A percentile compares a stretch with the other conserved stretches of the same genome.
These are phyloP conservation scores for Ogataea saltuana DNA, from an alignment of 805 yeast species.

Conservation along the genomic window DNA sequence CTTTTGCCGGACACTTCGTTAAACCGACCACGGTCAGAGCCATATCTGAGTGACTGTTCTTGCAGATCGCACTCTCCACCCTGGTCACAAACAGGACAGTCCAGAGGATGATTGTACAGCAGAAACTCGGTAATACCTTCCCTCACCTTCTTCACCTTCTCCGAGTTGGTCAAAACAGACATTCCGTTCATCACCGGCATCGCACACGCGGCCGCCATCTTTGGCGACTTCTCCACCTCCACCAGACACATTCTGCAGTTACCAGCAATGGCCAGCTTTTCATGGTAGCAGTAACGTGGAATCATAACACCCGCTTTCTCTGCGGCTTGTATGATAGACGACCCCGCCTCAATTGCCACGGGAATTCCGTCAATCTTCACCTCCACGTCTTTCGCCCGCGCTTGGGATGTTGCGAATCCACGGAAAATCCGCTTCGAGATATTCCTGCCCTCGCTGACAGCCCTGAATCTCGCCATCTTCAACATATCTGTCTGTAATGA, in stretches of 20 bases:
- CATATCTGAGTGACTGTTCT: conserved; percentile 82
- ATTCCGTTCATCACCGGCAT: conserved; percentile 90
- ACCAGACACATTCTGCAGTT: conserved; percentile 93
- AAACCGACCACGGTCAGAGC: conserved; percentile 85
- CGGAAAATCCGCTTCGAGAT: conserved; percentile 14
- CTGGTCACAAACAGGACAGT: conserved; percentile 91
- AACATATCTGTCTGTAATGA: conserved; percentile 3
- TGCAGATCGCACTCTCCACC: conserved; percentile 94
- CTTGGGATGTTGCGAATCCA: conserved; percentile 14
- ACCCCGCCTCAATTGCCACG: conserved; percentile 80
- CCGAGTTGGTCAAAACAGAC: conserved; percentile 80
- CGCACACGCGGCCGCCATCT: conserved; percentile 87
- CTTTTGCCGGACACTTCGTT: conserved; percentile 80
- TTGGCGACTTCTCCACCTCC: conserved; percentile 86
- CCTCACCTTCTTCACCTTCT: conserved; percentile 76
- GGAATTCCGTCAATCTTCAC: conserved; percentile 66
- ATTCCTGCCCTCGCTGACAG: background rate
- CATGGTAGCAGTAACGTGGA: conserved; percentile 91
- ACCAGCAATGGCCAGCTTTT: conserved; percentile 86
- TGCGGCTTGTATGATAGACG: conserved; percentile 88
- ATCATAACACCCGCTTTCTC: conserved; percentile 87
- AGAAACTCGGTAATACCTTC: conserved; percentile 91
- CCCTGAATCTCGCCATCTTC: conserved; percentile 5
- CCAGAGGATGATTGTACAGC: conserved; percentile 85
- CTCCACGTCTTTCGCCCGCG: conserved; percentile 28